Percentiles rank a stretch among this genome's conserved stretches.
phyloP scores from a whole-genome alignment of 2,329 filamentous ascomycete genomes.

The Fusarium illudens region DNA sequence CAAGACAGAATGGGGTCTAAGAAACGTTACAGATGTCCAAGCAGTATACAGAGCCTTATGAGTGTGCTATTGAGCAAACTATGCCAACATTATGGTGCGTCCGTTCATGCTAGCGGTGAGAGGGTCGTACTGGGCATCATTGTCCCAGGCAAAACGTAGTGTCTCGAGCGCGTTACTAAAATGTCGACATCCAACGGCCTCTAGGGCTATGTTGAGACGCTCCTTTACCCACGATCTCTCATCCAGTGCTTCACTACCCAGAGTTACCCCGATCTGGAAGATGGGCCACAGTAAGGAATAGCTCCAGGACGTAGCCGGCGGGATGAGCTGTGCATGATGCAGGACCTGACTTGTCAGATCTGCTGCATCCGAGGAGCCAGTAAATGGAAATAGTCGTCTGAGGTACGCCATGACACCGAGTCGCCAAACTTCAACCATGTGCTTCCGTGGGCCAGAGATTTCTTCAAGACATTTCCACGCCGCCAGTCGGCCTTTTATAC shows the following conservation, averaged over 20 bases:
- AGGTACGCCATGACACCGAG: constrained; percentile 5
- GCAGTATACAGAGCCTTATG: not conserved
- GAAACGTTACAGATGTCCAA: not conserved
- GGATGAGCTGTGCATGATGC: not conserved
- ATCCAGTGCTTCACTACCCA: rapidly evolving
- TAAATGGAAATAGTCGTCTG: not conserved
- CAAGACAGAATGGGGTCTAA: not conserved
- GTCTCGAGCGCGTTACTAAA: constrained; percentile 18
- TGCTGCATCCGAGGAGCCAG: too few relatives aligned
- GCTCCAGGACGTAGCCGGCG: constrained; percentile 1
- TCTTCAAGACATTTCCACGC: not conserved
- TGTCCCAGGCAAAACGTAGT: not conserved
- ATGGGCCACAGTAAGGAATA: constrained; percentile 10
- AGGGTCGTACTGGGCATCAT: not conserved
- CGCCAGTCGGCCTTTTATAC: not conserved
- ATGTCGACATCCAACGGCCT: constrained; percentile 16
- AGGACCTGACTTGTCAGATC: not conserved
- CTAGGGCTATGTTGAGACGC: not conserved
- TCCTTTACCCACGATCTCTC: not conserved
- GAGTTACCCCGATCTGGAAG: not conserved
- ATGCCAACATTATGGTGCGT: constrained; percentile 10
- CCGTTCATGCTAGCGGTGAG: not conserved
- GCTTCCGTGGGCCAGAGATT: not conserved
- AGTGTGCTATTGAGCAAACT: not conserved
- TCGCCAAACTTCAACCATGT: constrained; percentile 12